These are phyloP conservation scores for Skeletonema costatum DNA, from an alignment of 108 stramenopile genomes.

Conservation along the genomic window DNA sequence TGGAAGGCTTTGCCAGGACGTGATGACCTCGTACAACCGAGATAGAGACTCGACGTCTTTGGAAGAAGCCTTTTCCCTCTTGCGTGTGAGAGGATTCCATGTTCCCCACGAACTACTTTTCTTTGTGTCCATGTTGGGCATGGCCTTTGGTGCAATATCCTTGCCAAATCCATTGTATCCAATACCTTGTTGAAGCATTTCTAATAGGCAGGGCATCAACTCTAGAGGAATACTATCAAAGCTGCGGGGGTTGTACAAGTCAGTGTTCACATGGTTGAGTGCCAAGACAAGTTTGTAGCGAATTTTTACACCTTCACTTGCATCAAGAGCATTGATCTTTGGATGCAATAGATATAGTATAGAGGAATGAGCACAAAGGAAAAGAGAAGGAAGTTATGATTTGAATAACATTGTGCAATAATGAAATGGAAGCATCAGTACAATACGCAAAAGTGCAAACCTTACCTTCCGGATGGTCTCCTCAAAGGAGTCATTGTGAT, in stretches of 20 bases:
- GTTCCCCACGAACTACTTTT: neutral
- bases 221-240: neutral
- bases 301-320: neutral
- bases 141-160: neutral
- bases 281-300: conserved; percentile 2
- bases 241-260: neutral
- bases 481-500: neutral
- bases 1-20: neutral
- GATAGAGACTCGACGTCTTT: neutral
- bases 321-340: neutral
- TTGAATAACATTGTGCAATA: too few relatives aligned
- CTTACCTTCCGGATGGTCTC: neutral
- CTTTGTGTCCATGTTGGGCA: neutral
- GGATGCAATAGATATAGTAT: neutral
- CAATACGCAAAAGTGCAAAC: neutral
- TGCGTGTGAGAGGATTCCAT: neutral
- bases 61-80: neutral
- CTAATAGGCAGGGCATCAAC: neutral
- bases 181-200: neutral
- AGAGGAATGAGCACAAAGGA: neutral
- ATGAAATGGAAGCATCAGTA: neutral
- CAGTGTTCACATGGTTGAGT: neutral
- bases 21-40: neutral
- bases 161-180: neutral
- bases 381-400: neutral